Evolutionary conservation across 2,329 filamentous ascomycete species (phyloP).

Genomic region (Aureobasidium sp.): DNA sequence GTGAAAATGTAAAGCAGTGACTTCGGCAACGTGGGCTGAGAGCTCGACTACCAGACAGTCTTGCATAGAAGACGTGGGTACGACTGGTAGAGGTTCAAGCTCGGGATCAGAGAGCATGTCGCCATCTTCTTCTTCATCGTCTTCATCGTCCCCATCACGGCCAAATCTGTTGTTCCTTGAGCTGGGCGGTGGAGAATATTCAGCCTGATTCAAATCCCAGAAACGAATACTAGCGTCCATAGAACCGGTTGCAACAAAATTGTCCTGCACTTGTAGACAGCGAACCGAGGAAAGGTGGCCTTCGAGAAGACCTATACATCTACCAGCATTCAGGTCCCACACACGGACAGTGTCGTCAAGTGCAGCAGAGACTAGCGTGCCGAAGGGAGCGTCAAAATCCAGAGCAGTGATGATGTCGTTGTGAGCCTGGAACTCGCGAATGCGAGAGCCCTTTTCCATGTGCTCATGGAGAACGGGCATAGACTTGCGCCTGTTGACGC

Average conservation of each 20-base stretch:
- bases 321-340: slow-evolving; percentile 90
- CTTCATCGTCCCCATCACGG: slow-evolving; percentile 47
- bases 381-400: slow-evolving; percentile 96
- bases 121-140: slow-evolving; percentile 18
- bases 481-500: slow-evolving; percentile 63
- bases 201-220: slow-evolving; percentile 88
- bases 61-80: slow-evolving; percentile 71
- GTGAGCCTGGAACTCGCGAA: slow-evolving; percentile 84
- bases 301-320: slow-evolving; percentile 85
- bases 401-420: slow-evolving; percentile 80
- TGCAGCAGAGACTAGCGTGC: slow-evolving; percentile 85
- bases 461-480: slow-evolving; percentile 96
- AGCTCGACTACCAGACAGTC: slow-evolving; percentile 87
- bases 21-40: slow-evolving; percentile 84
- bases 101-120: slow-evolving; percentile 11
- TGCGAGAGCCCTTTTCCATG: slow-evolving; percentile 79
- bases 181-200: slow-evolving; percentile 64
- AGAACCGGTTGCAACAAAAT: slow-evolving; percentile 87
- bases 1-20: slow-evolving; percentile 87
- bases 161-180: slow-evolving; percentile 45
- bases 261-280: slow-evolving; percentile 88
- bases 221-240: slow-evolving; percentile 90
- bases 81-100: slow-evolving; percentile 29
- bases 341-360: slow-evolving; percentile 91
- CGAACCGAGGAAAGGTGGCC: slow-evolving; percentile 92